Evolutionary conservation across 2,329 filamentous ascomycete species (phyloP), one percentile per base, ranked within the genome.

Genomic region (Ascochyta rabiei): DNA sequence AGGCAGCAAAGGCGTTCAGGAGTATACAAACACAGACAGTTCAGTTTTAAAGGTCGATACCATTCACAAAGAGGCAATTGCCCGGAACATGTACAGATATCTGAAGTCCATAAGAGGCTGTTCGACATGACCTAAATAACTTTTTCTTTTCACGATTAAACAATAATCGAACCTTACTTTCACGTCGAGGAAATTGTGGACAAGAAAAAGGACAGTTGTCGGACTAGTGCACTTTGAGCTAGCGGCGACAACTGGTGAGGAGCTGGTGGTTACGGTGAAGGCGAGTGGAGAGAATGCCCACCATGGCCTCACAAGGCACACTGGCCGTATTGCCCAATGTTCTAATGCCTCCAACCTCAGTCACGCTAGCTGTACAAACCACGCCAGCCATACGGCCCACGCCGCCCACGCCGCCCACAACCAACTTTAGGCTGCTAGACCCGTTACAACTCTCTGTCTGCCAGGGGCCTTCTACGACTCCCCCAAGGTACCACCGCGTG

Each of bases 101-200:
- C 3, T 35, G n/a, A 41, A 30, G 28, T 15, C 18, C 15, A 23
- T 3, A 5, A 38, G 15, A 46, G 23, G 41, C 37, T 26, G 3
- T 49, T 24, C 30, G n/a, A 42, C 15, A 55, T 23, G 28, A 55
- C n/a, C 37, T 47, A 50, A 23, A 50, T 47, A 50, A 12, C 41
- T 30, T 39, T 24, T 21, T 13, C 18, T 46, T 33, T n/a, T n/a
- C n/a, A n/a, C n/a, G n/a, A n/a, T n/a, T n/a, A n/a, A n/a, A n/a
- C 16, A 19, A 31, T 46, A 40, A 40, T 31, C 37, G 28, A 49
- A 39, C 18, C 3, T 7, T 23, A 12, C 19, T 12, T 15, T 18
- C 12, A 15, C 2, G 13, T 15, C 4, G 19, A 23, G 18, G 18
- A 21, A 39, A 12, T 12, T 1, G 18, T 39, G 35, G 18, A 7